Conservation (phyloP, 2,329 filamentous ascomycete species). For the Lachnellula cervina region DNA sequence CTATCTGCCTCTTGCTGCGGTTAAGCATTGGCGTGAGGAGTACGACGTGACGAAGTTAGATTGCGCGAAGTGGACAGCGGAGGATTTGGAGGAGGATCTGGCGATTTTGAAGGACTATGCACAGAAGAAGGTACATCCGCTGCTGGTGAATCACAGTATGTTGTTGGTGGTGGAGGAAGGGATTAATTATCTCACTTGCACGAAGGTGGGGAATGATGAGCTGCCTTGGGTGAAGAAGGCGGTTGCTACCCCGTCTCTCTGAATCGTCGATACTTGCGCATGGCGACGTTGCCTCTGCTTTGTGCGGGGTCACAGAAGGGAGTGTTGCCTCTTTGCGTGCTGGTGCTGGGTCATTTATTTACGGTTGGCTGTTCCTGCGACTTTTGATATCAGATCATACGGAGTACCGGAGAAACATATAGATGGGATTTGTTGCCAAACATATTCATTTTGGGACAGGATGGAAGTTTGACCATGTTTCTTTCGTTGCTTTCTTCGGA, state of each 20-base stretch:
- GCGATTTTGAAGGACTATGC: slow-evolving; percentile 20
- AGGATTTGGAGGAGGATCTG: slow-evolving; percentile 14
- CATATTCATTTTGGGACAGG: no score
- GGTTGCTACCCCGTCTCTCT: background rate
- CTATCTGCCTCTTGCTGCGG: slow-evolving; percentile 15
- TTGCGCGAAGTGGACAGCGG: slow-evolving; percentile 2
- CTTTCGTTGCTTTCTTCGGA: no score
- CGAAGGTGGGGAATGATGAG: slow-evolving; percentile 16
- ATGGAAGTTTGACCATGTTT: no score
- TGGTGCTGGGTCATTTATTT: no score
- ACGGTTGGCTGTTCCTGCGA: no score
- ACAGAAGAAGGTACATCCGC: slow-evolving; percentile 8
- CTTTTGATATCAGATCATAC: no score
- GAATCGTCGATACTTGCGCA: background rate
- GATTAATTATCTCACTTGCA: slow-evolving; percentile 25
- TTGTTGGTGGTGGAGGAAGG: slow-evolving; percentile 13
- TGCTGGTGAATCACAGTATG: slow-evolving; percentile 22
- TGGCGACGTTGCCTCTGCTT: no score
- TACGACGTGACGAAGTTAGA: background rate
- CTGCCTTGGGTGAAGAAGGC: slow-evolving; percentile 16
- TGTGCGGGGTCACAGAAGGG: background rate
- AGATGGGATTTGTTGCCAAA: no score
- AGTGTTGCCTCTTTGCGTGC: background rate
- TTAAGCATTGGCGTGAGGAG: slow-evolving; percentile 2
- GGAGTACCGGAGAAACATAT: no score